A percentile compares a stretch with the other conserved stretches of the same genome.
Evolutionary conservation across 2,329 filamentous ascomycete genomes (phyloP).

Genomic region (Fusarium fujikuroi): DNA sequence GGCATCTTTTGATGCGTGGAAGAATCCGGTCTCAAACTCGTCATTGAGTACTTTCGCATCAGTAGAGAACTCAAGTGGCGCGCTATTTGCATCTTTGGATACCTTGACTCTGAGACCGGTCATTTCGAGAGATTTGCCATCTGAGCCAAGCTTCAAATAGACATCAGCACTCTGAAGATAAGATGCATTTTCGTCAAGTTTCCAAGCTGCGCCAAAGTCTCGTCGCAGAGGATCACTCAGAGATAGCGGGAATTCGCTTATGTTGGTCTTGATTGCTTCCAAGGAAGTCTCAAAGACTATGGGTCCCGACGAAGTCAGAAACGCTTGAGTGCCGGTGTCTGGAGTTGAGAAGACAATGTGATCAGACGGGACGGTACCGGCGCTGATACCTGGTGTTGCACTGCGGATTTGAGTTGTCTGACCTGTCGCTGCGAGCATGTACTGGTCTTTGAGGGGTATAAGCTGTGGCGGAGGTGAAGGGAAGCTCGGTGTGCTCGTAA

Average conservation of each 20-base stretch:
- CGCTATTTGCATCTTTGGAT: fast-evolving
- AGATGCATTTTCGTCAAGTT: not conserved
- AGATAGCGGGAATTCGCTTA: fast-evolving
- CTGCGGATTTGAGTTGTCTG: not conserved
- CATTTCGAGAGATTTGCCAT: not conserved
- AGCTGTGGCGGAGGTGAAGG: not conserved
- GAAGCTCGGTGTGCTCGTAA: not conserved
- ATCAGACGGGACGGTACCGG: not conserved
- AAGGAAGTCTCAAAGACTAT: not conserved
- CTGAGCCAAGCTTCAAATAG: fast-evolving
- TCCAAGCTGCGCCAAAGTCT: not conserved
- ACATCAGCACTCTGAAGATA: not conserved
- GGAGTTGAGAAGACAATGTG: not conserved
- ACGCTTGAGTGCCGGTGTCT: not conserved
- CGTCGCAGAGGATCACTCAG: not conserved
- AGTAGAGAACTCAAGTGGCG: not conserved
- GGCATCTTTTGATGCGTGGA: fast-evolving
- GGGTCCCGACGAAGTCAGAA: not conserved
- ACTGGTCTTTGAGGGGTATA: not conserved
- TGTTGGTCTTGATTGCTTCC: not conserved
- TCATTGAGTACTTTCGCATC: not conserved
- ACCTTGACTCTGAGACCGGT: fast-evolving
- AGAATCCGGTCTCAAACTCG: fast-evolving
- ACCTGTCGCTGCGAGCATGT: not conserved
- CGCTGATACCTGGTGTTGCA: not conserved